Base-by-base conservation (phyloP, 2,329 filamentous ascomycete species). In the Penicillium freii region DNA sequence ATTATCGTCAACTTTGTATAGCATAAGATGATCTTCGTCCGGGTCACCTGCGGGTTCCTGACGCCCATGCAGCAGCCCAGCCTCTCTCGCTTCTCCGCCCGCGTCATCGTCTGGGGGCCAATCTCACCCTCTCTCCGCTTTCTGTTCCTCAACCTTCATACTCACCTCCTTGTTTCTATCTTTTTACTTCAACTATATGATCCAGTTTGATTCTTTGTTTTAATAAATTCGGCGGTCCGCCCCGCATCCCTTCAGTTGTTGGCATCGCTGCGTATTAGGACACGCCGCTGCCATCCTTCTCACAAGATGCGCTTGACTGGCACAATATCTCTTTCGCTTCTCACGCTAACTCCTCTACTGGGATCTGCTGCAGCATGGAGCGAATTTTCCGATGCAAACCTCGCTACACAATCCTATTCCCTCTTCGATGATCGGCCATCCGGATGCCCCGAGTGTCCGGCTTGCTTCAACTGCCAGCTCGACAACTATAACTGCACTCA, bases 381-480 rank as follows among this genome's bases (percentile, higher is more conserved):
- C 43, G 88, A 87, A 71, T 86, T 84, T 67, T 85, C 85, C 52
- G 81, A 83, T 50, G 72, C 82, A 62, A 65, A 84, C 85, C 64
- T 85, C 82, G 76, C 78, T 84, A 71, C 84, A 81, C 84, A 85
- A 42, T 85, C 89, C 71, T 80, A 92, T 70, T 83, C 87, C 38
- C 77, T 92, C 46, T 84, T 90, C 76, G 88, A 85, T 64, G 86
- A 89, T 68, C 84, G 90, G 49, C 89, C 91, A 7, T 67, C 73
- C 51, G 68, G 75, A 34, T 81, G 68, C 7, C 68, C 73, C 51
- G 68, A 76, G 33, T 81, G 68, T 57, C 74, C 71, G 10, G 69
- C 67, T 63, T 93, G 94, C 80, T 99, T 99, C 83, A 97, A 99
- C 84, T 99, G 94, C 79, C 89, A 97, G 57, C 84, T 99, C 17